Base-by-base conservation (phyloP, 2,329 filamentous ascomycete genomes). In the Penicillium griseofulvum region DNA sequence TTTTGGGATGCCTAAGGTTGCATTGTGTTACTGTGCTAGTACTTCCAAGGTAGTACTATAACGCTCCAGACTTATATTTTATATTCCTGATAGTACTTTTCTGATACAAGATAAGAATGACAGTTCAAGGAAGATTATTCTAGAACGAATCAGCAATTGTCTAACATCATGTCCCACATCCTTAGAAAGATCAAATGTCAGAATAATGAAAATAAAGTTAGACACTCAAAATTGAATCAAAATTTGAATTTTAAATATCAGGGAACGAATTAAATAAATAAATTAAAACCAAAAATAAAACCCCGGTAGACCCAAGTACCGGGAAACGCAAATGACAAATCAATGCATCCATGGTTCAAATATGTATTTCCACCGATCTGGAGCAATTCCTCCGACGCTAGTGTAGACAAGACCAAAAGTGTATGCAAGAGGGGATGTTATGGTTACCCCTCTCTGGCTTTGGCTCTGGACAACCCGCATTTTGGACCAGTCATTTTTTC, bases 281-380 rank as follows among this genome's bases (percentile, higher is more conserved):
- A 6, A 24, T 10, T 24, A 17, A 5, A 46, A 31, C 8, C n/a
- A 28, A 26, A 43, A 22, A 16, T 2, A 22, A 22, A 33, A 5
- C 28, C 39, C 10, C 17, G 26, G 37, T 17, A 5, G 26, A 36
- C 38, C 52, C 47, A 46, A 41, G 41, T 14, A 52, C 53, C 42
- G 43, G 48, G 53, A 52, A 47, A 39, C 31, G 37, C 14, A 49
- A 42, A 44, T 54, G 49, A 55, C 49, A 47, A 52, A 52, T 55
- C 29, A 26, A 31, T 16, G 36, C 19, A 42, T 17, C 44, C 44
- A 37, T 31, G 36, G 28, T 17, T 33, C 31, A 34, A 47, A 14
- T 16, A 36, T 36, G 4, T 16, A 14, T 17, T 44, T 14, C 45
- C 38, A 34, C 37, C 19, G 38, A 49, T 54, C 52, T 54, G 24